Base-by-base conservation (phyloP, 2,329 filamentous ascomycete genomes). In the Cladosporium sp. region DNA sequence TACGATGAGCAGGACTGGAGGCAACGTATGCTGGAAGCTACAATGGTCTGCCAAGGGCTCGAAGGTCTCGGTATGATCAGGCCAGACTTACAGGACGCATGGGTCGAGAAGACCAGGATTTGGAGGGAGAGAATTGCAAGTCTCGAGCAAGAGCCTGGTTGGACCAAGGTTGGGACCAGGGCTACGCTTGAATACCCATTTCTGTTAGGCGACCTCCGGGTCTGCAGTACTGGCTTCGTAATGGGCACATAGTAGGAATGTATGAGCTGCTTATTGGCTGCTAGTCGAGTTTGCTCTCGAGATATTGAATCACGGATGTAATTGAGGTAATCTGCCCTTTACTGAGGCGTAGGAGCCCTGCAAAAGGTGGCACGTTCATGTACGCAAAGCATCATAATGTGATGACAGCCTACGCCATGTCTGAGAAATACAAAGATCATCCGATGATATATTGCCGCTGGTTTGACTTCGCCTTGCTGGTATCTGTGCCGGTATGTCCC, bases 41-140 rank as follows among this genome's bases (percentile, higher is more conserved):
- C 72, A 3, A 58, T 76, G 62, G 44, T 73, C 28, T 71, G 65
- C 44, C 74, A 75, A 60, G 75, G 75, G 1, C 64, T 77, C 7
- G 70, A 73, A 28, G 74, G 74, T 5, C 67, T 75, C 61, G 72
- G 70, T 28, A 70, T 77, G 68, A 70, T 76, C 21, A 57, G 31
- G 21, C 31, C 55, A 10, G 31, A 7, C 10, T 5, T 40, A 12
- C 31, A 40, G 8, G 21, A 40, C n/a, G 21, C 12, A 21, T 57
- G 55, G 55, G 14, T 28, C 2, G 55, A 57, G 4, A 57, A 40
- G 12, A 18, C 40, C 14, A 35, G 11, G 40, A 33, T 5, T 11
- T 57, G 55, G 55, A 33, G 12, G 29, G 31, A 57, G 11, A 57
- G 4, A 5, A 57, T 40, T 21, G 55, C 55, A 6, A 26, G 21